Conservation (phyloP, 371 early-diverging fungal genomes). For the Mucor velutinosus region DNA sequence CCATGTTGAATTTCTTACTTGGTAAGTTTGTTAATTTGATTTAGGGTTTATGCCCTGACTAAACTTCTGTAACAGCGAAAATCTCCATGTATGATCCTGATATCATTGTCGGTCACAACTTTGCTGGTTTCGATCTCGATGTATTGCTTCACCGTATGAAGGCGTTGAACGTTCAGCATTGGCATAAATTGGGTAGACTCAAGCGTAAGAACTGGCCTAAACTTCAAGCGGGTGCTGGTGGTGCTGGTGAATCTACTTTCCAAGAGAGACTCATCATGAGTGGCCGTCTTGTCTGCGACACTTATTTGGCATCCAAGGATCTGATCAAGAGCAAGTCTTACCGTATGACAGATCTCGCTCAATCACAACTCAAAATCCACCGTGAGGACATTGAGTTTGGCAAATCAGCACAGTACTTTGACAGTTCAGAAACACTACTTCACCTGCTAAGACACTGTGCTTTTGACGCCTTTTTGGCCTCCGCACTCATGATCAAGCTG, state of each 20-base stretch:
- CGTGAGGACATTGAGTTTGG: conserved; percentile 92
- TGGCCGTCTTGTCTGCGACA: conserved; percentile 96
- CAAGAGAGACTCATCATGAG: conserved; percentile 74
- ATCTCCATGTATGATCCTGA: conserved; percentile 89
- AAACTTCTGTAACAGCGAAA: conserved; percentile 45
- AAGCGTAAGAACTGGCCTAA: conserved; percentile 72
- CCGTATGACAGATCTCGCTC: conserved; percentile 78
- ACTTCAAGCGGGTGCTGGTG: conserved; percentile 81
- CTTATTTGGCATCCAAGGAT: conserved; percentile 90
- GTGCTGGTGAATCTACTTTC: conserved; percentile 78
- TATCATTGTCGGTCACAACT: conserved; percentile 95
- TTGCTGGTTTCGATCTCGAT: conserved; percentile 93
- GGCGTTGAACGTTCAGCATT: conserved; percentile 64
- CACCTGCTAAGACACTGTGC: conserved; percentile 80
- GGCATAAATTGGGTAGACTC: conserved; percentile 77
- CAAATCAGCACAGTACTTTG: conserved; percentile 72
- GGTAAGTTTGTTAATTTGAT: conserved; percentile 54
- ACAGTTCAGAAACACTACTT: conserved; percentile 59
- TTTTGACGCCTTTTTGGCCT: conserved; percentile 83
- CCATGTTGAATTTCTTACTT: conserved; percentile 68
- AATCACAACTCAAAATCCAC: conserved; percentile 73
- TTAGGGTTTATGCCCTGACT: neutral
- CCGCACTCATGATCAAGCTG: conserved; percentile 84
- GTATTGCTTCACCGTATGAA: conserved; percentile 96
- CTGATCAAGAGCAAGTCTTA: conserved; percentile 87